These are phyloP conservation scores for Aspergillus texensis DNA, from an alignment of 2,329 filamentous ascomycete genomes.

Conservation along the genomic window DNA sequence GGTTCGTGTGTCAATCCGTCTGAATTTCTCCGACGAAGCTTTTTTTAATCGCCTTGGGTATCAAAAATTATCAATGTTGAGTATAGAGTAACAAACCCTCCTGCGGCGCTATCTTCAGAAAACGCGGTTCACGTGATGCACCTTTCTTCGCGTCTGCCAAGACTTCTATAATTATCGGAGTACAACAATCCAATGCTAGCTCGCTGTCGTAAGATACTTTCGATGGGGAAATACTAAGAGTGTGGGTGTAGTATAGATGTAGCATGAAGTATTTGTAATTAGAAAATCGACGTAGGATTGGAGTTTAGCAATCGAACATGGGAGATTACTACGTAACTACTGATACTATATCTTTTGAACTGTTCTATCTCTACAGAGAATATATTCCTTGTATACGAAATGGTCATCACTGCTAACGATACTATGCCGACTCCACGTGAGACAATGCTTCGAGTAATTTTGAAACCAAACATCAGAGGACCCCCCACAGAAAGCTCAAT, in stretches of 20 bases:
- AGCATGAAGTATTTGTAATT: not conserved
- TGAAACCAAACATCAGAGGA: not conserved
- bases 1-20: not conserved
- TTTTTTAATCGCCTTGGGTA: not conserved
- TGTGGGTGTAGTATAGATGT: not conserved
- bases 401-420: not conserved
- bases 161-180: not conserved
- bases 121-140: not conserved
- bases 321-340: not conserved
- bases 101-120: not conserved
- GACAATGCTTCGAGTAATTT: not conserved
- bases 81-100: not conserved
- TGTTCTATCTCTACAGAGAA: no score
- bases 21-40: not conserved
- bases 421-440: not conserved
- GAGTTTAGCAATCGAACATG: not conserved
- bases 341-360: not conserved
- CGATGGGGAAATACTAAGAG: not conserved
- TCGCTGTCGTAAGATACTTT: not conserved
- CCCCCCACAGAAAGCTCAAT: not conserved
- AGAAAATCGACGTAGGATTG: not conserved
- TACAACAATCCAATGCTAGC: not conserved
- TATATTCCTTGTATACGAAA: no score
- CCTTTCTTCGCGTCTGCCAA: not conserved
- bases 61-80: not conserved